A percentile compares a stretch with the other conserved stretches of the same genome.
phyloP scores from a whole-genome alignment of 257 asterid genomes.

The Paraleonurus japonicus region DNA sequence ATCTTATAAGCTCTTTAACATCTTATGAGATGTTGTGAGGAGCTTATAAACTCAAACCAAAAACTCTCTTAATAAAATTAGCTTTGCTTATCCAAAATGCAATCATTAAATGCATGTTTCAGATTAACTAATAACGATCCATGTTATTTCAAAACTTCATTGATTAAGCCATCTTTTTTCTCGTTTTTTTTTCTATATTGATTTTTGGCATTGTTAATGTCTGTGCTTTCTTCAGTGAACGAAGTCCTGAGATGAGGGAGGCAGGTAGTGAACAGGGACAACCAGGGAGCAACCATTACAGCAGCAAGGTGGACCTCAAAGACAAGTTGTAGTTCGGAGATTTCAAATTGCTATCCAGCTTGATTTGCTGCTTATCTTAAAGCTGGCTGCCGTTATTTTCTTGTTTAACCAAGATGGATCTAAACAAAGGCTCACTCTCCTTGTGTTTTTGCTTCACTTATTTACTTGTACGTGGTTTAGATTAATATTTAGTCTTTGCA shows the following conservation, averaged over 20 bases:
- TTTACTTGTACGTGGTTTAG: constrained; percentile 71
- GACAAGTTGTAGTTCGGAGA: constrained; percentile 76
- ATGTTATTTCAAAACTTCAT: neutral
- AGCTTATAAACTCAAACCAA: neutral
- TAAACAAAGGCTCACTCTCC: constrained; percentile 77
- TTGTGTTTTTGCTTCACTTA: constrained; percentile 71
- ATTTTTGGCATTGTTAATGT: constrained; percentile 13
- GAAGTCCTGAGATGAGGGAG: constrained; percentile 53
- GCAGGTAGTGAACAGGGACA: constrained; percentile 67
- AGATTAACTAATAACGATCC: neutral
- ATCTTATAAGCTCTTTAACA: neutral
- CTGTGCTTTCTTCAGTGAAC: constrained; percentile 46
- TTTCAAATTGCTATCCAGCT: constrained; percentile 88
- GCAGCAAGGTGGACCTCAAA: constrained; percentile 67
- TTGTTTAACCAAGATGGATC: constrained; percentile 98
- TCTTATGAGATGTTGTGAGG: neutral
- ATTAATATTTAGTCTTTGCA: neutral
- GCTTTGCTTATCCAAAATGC: neutral
- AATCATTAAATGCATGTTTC: neutral
- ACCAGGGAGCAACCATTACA: constrained; percentile 52
- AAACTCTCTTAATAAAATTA: neutral
- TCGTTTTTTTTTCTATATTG: neutral
- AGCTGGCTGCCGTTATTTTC: constrained; percentile 89
- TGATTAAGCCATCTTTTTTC: neutral
- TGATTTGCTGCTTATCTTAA: constrained; percentile 75